phyloP scores from a whole-genome alignment of 148 eudicot genomes.

The Camellia japonica region DNA sequence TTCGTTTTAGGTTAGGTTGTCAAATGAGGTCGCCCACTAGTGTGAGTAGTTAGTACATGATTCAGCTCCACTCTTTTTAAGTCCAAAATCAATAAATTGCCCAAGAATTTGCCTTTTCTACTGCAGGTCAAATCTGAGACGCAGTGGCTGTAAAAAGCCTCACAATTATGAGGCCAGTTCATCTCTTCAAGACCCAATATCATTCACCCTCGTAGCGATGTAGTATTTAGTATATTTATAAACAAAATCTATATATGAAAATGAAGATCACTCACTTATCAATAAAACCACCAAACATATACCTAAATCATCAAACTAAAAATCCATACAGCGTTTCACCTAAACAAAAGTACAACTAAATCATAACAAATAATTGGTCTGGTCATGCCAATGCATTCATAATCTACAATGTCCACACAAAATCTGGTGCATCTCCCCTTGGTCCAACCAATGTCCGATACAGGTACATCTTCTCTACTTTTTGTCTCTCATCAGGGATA shows the following conservation, averaged over 20 bases:
- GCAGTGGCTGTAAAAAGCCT: neutral
- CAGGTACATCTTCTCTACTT: constrained; percentile 71
- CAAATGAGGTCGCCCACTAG: too few species aligned
- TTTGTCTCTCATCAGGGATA: constrained; percentile 42
- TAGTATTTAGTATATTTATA: neutral
- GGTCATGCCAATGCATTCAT: neutral
- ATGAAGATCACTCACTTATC: neutral
- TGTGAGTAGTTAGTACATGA: too few species aligned
- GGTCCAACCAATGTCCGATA: constrained; percentile 76
- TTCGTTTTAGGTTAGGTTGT: too few species aligned
- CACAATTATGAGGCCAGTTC: neutral
- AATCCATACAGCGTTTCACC: neutral
- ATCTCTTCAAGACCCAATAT: neutral
- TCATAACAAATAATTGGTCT: constrained; percentile 10
- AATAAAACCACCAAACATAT: neutral
- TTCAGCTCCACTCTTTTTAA: too few species aligned
- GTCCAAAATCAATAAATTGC: too few species aligned
- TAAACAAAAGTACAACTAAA: constrained; percentile 13
- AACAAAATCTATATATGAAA: neutral
- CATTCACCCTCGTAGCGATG: neutral
- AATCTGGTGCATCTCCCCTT: constrained; percentile 66
- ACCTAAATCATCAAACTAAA: neutral
- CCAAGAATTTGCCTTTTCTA: neutral
- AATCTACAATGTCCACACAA: constrained; percentile 59
- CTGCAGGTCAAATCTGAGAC: neutral